Percentiles rank a stretch among this genome's conserved stretches.
These are phyloP conservation scores for Trichoderma cornu-damae DNA, from an alignment of 2,329 filamentous ascomycete species.

Conservation along the genomic window DNA sequence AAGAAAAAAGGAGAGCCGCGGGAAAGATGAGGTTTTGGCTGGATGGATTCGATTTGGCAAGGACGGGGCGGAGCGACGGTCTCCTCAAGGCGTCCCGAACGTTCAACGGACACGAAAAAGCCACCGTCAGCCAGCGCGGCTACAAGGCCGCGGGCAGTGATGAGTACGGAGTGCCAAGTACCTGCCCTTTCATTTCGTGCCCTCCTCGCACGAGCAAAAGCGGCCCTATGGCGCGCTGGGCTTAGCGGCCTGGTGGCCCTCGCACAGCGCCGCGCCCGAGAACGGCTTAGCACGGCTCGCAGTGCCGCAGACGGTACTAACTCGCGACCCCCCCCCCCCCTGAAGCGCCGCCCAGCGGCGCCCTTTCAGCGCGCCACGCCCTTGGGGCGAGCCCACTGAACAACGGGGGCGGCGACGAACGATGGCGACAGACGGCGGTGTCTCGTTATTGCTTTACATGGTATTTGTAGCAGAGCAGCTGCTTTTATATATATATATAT, in stretches of 20 bases:
- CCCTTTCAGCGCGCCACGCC: neutral
- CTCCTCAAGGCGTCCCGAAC: conserved; percentile 6
- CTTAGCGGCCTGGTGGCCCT: conserved; percentile 4
- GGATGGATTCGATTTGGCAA: neutral
- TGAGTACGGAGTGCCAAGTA: conserved; percentile 2
- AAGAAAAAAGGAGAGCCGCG: conserved; percentile 6
- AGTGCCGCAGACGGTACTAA: neutral
- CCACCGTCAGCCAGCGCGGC: neutral
- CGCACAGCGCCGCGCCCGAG: neutral
- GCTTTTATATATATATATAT: no score
- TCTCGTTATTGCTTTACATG: no score
- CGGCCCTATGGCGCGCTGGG: conserved; percentile 7
- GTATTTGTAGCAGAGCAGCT: neutral
- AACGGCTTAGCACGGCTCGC: neutral
- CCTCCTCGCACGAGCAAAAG: neutral
- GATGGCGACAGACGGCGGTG: no score
- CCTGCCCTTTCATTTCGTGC: neutral
- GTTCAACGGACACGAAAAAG: conserved; percentile 15
- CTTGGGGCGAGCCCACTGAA: no score
- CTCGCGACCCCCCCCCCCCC: neutral
- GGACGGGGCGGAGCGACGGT: neutral
- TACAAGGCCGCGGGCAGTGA: neutral
- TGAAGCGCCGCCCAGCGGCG: neutral
- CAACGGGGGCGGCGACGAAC: no score
- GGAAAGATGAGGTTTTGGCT: conserved; percentile 5